Evolutionary conservation across 2,329 filamentous ascomycete genomes (phyloP).

Genomic region (Fusarium poae): DNA sequence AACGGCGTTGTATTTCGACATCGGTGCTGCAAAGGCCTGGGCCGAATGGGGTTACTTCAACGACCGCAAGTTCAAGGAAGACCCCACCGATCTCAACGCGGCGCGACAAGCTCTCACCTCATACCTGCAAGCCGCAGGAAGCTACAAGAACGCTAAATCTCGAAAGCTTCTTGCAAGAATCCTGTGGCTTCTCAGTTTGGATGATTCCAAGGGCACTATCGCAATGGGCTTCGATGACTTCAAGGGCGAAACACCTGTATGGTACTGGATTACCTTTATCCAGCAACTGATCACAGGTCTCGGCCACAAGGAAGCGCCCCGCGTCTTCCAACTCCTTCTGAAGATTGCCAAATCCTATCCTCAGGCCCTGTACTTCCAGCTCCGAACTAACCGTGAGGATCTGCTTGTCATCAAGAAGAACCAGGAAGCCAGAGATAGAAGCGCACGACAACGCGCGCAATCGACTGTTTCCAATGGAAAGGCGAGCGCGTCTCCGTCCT

Average conservation of each 20-base stretch:
- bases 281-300: slow-evolving; percentile 94
- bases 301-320: slow-evolving; percentile 88
- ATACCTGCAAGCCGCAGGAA: slow-evolving; percentile 93
- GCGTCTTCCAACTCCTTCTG: slow-evolving; percentile 86
- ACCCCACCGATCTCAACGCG: slow-evolving; percentile 82
- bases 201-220: slow-evolving; percentile 86
- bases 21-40: slow-evolving; percentile 96
- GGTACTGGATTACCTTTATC: slow-evolving; percentile 99
- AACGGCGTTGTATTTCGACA: slow-evolving; percentile 94
- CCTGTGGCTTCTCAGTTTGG: slow-evolving; percentile 93
- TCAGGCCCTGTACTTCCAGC: slow-evolving; percentile 94
- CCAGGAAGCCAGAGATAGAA: slow-evolving; percentile 80
- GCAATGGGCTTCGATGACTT: slow-evolving; percentile 92
- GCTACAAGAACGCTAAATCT: slow-evolving; percentile 97
- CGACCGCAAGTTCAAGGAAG: slow-evolving; percentile 93
- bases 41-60: slow-evolving; percentile 99
- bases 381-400: slow-evolving; percentile 93
- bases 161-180: slow-evolving; percentile 93
- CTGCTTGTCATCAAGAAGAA: slow-evolving; percentile 92
- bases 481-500: slow-evolving; percentile 61
- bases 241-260: slow-evolving; percentile 96
- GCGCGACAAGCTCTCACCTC: slow-evolving; percentile 95
- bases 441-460: slow-evolving; percentile 64
- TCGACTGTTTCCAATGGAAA: slow-evolving; percentile 60
- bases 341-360: slow-evolving; percentile 97